Percentiles rank a stretch among this genome's conserved stretches.
Conservation (phyloP, 192 early-diverging fungal genomes). For the Phycomyces blakesleeanus region DNA sequence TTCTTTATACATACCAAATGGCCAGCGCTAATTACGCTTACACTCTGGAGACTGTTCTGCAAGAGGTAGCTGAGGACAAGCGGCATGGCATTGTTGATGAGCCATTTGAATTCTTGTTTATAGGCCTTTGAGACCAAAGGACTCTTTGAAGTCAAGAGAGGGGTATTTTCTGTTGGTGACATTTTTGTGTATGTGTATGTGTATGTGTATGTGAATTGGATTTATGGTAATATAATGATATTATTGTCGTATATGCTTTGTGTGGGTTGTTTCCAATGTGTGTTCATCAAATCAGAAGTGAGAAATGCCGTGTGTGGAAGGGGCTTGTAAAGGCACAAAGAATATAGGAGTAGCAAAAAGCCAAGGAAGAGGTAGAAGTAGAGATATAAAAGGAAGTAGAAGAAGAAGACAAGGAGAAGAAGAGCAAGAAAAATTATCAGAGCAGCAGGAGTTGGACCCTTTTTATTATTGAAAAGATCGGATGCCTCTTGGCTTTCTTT, state of each 20-base stretch:
- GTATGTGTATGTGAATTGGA: too few species aligned
- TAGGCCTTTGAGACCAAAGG: not conserved
- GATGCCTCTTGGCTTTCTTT: too few species aligned
- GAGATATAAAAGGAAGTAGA: too few species aligned
- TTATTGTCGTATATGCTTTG: not conserved
- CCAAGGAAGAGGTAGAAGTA: not conserved
- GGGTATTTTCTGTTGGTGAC: not conserved
- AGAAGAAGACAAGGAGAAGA: too few species aligned
- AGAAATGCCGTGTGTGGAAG: not conserved
- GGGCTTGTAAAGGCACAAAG: not conserved
- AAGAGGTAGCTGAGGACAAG: constrained; percentile 59
- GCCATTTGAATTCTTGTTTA: constrained; percentile 27
- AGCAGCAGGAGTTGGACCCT: too few species aligned
- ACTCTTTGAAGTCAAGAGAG: not conserved
- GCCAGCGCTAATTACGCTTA: constrained; percentile 65
- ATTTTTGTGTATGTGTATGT: not conserved
- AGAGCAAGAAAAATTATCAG: too few species aligned
- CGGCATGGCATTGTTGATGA: constrained; percentile 43
- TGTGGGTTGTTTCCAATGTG: not conserved
- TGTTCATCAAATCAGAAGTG: not conserved
- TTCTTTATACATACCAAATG: constrained; percentile 43
- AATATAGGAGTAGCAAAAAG: not conserved
- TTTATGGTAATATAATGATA: not conserved
- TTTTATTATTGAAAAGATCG: too few species aligned
- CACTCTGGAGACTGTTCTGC: constrained; percentile 60